Percentiles rank a stretch among this genome's conserved stretches.
These are phyloP conservation scores for Lachnellula hyalina DNA, from an alignment of 2,329 filamentous ascomycete species.

Conservation along the genomic window DNA sequence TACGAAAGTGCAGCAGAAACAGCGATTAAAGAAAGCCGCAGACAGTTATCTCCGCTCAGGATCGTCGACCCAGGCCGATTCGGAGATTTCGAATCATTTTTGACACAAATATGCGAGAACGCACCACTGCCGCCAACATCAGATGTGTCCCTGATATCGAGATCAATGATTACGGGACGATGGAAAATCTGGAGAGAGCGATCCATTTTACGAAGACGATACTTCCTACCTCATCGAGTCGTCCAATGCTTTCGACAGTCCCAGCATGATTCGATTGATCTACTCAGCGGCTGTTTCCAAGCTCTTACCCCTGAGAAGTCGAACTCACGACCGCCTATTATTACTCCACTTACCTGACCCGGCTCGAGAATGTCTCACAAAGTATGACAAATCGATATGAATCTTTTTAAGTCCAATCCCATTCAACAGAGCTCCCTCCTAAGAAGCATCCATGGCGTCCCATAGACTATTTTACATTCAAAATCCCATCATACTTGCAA, in stretches of 20 bases:
- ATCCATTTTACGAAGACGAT: conserved; percentile 16
- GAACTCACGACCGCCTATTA: too few species aligned
- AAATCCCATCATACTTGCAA: not conserved
- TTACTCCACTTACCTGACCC: too few species aligned
- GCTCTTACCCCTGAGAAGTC: conserved; percentile 6
- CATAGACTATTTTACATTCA: too few species aligned
- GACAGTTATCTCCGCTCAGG: conserved; percentile 12
- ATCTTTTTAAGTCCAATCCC: too few species aligned
- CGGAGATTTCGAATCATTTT: conserved; percentile 12
- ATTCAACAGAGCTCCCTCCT: too few species aligned
- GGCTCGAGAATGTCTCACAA: too few species aligned
- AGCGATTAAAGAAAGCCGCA: conserved; percentile 17
- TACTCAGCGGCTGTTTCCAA: conserved; percentile 21
- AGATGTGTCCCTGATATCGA: conserved; percentile 24
- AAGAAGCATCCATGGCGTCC: too few species aligned
- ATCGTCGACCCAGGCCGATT: conserved; percentile 16
- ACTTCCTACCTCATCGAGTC: conserved; percentile 16
- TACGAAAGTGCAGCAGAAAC: conserved; percentile 25
- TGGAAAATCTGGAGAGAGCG: conserved; percentile 22
- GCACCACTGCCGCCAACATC: conserved; percentile 26
- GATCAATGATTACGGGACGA: conserved; percentile 24
- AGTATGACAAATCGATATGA: too few species aligned
- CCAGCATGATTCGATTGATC: conserved; percentile 17
- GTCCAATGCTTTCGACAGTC: conserved; percentile 18
- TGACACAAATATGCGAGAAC: conserved; percentile 22